Evolutionary conservation across 805 yeast species (phyloP).

Genomic region (Suhomyces faveliae): DNA sequence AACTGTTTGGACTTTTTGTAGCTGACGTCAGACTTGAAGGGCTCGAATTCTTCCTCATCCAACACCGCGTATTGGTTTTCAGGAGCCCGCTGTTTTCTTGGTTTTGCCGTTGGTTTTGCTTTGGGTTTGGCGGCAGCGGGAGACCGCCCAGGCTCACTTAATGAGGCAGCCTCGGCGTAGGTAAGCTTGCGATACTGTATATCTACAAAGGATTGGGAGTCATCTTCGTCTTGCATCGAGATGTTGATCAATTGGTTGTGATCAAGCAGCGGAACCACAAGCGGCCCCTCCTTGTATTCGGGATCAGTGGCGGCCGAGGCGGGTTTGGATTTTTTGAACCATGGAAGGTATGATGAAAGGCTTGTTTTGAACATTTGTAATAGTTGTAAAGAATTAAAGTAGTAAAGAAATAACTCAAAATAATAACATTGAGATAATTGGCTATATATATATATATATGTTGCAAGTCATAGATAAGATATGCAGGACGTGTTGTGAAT

Average conservation of each 20-base stretch:
- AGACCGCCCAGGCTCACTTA: conserved; percentile 15
- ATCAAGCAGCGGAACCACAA: conserved; percentile 27
- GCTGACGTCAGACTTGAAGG: conserved; percentile 18
- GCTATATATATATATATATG: conserved; percentile 6
- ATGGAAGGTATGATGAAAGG: conserved; percentile 12
- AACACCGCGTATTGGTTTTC: conserved; percentile 18
- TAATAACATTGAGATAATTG: neutral
- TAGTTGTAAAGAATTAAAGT: neutral
- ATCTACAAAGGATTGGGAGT: conserved; percentile 35
- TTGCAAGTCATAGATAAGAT: conserved; percentile 5
- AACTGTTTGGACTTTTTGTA: conserved; percentile 16
- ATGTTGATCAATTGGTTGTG: conserved; percentile 29
- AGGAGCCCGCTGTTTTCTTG: conserved; percentile 10
- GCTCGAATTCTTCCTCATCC: conserved; percentile 14
- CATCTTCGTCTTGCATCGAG: conserved; percentile 32
- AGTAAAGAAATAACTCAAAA: neutral
- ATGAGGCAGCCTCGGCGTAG: conserved; percentile 45
- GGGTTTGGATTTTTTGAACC: conserved; percentile 13
- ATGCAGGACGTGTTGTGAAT: conserved; percentile 4
- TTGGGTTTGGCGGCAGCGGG: conserved; percentile 8
- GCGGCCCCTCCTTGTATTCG: neutral
- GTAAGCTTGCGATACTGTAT: conserved; percentile 35
- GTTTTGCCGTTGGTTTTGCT: conserved; percentile 5
- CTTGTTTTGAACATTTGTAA: conserved; percentile 13
- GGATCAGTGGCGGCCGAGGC: neutral